These are phyloP conservation scores for Rhodotorula sp. DNA, from an alignment of 1,284 basidiomycete genomes.

Conservation along the genomic window DNA sequence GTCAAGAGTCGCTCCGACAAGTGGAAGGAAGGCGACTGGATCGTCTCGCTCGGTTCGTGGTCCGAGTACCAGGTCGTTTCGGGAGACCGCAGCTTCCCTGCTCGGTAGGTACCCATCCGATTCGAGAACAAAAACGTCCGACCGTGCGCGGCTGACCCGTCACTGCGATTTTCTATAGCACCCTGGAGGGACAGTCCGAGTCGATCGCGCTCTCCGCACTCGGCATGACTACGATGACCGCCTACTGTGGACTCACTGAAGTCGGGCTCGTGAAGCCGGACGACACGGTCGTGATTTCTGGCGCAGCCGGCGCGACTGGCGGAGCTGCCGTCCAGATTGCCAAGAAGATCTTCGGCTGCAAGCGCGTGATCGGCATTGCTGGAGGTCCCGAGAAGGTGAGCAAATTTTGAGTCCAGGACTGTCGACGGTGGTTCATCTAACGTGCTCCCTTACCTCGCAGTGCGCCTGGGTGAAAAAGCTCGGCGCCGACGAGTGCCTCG, in stretches of 20 bases:
- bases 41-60: constrained; percentile 13
- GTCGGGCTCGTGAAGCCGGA: constrained; percentile 20
- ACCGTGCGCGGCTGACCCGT: not conserved
- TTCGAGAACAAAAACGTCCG: not conserved
- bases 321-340: constrained; percentile 28
- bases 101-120: not conserved
- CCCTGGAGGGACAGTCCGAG: constrained; percentile 10
- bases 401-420: too few species aligned
- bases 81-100: constrained; percentile 8
- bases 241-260: constrained; percentile 12
- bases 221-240: constrained; percentile 24
- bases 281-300: constrained; percentile 23
- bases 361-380: constrained; percentile 30
- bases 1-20: constrained; percentile 9
- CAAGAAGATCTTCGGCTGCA: constrained; percentile 24
- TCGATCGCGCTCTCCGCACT: constrained; percentile 23
- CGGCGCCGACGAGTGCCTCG: constrained; percentile 59
- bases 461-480: constrained; percentile 51
- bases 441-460: not conserved
- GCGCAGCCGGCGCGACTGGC: constrained; percentile 29
- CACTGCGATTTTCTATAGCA: not conserved
- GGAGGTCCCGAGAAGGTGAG: constrained; percentile 24
- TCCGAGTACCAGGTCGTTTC: constrained; percentile 7
- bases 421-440: not conserved
- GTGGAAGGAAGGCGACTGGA: constrained; percentile 13